Evolutionary conservation across 2,329 filamentous ascomycete species (phyloP), one percentile per base, ranked within the genome.

Genomic region (Stromatinia cepivora): DNA sequence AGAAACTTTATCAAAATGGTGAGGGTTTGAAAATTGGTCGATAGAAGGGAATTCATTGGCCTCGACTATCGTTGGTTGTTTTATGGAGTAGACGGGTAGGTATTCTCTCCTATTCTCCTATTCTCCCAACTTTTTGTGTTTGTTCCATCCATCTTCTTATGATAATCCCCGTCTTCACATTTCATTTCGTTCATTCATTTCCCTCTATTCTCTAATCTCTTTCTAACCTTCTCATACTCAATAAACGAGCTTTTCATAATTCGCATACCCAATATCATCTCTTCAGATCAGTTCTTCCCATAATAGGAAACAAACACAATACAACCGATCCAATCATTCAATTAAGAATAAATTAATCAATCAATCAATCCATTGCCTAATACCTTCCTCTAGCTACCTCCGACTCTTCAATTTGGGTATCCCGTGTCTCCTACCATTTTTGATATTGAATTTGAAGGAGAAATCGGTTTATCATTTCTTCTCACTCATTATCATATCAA

Each of bases 311-410:
- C 20, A 17, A 25, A 36, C 4, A 6, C 58, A 22, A 66, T 34
- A 10, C 39, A 58, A 48, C 25, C 52, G 52, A 66, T 46, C 36
- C 52, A 66, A 48, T 58, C 64, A 66, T 45, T 34, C 52, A 57
- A 57, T 56, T 17, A 46, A 45, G 22, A 57, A 66, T 45, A 34
- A 36, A 66, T 57, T 34, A 57, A 66, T 36, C 15, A 50, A 39
- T 20, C 31, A 25, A 65, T n/a, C 36, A 52, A 59, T 45, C n/a
- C 6, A 42, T 45, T 62, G 45, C 22, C 31, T 62, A 50, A 62
- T 50, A 25, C 45, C 31, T 63, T 63, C 45, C 31, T 42, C 39
- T 42, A 7, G 39, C 39, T 62, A 50, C 59, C 10, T 36, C 22
- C 13, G 13, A 20, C 3, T 31, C 28, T 22, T 48, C 20, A 48